Evolutionary conservation across 306 rosid species (phyloP).

Genomic region (Hippophae tibetana): DNA sequence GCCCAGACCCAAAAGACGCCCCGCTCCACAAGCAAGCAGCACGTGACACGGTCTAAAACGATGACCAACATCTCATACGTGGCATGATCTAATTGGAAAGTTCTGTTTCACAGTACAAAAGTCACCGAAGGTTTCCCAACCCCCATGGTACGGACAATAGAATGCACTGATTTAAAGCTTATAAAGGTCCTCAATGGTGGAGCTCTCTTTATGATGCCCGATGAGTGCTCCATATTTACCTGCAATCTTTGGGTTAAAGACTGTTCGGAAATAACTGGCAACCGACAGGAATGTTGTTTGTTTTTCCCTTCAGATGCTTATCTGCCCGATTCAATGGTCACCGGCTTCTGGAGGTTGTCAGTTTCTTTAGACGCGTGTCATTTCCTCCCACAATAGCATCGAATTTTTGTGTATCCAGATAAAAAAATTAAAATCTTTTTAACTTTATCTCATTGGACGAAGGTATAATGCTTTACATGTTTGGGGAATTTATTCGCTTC

Average conservation of each 20-base stretch:
- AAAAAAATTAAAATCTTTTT: not conserved
- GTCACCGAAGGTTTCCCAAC: not conserved
- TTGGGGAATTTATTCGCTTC: conserved; percentile 27
- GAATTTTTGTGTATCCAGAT: conserved; percentile 1
- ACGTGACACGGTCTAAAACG: conserved; percentile 26
- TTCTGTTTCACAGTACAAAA: conserved; percentile 25
- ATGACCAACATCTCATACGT: not conserved
- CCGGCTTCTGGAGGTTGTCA: conserved; percentile 47
- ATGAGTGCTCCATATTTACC: conserved; percentile 20
- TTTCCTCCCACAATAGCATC: not conserved
- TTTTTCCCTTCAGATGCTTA: not conserved
- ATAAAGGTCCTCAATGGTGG: not conserved
- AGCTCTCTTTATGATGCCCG: not conserved
- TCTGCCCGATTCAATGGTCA: conserved; percentile 18
- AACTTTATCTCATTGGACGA: not conserved
- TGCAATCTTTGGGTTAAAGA: conserved; percentile 12
- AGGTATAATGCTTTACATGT: conserved; percentile 23
- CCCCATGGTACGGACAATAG: conserved; percentile 34
- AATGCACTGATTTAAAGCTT: not conserved
- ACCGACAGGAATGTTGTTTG: conserved; percentile 45
- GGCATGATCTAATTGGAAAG: conserved; percentile 7
- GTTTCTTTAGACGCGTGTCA: conserved; percentile 23
- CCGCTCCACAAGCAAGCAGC: conserved; percentile 12
- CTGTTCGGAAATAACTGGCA: conserved; percentile 39
- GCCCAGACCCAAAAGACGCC: not conserved